Evolutionary conservation across 345 rosid species (phyloP).

Genomic region (Linum usitatissimum): DNA sequence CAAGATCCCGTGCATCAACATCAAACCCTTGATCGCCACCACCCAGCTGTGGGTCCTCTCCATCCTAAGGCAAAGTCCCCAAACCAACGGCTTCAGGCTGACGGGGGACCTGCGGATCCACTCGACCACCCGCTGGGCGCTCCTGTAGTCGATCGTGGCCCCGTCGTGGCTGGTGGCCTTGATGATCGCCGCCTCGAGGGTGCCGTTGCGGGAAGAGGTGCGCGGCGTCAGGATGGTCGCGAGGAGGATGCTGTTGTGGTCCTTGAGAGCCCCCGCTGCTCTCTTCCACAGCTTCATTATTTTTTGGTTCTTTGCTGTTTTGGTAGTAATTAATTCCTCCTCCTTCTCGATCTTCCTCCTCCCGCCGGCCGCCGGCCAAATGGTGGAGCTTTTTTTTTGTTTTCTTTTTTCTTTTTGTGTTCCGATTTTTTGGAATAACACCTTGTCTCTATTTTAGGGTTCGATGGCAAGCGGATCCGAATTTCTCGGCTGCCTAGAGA

Average conservation of each 20-base stretch:
- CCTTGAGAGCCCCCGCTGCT: constrained; percentile 65
- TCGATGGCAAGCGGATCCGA: no score
- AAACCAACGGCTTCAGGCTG: constrained; percentile 42
- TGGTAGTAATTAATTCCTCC: not conserved
- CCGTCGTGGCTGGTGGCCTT: constrained; percentile 80
- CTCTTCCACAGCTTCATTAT: constrained; percentile 64
- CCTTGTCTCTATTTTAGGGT: no score
- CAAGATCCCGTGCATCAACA: constrained; percentile 70
- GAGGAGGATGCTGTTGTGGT: constrained; percentile 48
- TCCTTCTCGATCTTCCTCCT: not conserved
- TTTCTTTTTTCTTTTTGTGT: not conserved
- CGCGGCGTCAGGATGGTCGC: constrained; percentile 23
- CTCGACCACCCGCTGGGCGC: constrained; percentile 44
- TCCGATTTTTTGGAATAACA: no score
- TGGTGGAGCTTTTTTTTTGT: not conserved
- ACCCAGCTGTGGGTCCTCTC: constrained; percentile 58
- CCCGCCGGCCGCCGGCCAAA: not conserved
- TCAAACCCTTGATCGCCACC: constrained; percentile 65
- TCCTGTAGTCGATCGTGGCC: constrained; percentile 40
- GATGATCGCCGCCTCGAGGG: constrained; percentile 57
- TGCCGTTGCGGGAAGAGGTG: constrained; percentile 31
- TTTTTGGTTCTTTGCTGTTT: not conserved
- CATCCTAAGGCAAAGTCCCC: constrained; percentile 40
- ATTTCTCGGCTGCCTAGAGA: no score
- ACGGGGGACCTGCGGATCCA: constrained; percentile 61